Conservation (phyloP, 2,329 filamentous ascomycete genomes). For the Colletotrichum spinosum region DNA sequence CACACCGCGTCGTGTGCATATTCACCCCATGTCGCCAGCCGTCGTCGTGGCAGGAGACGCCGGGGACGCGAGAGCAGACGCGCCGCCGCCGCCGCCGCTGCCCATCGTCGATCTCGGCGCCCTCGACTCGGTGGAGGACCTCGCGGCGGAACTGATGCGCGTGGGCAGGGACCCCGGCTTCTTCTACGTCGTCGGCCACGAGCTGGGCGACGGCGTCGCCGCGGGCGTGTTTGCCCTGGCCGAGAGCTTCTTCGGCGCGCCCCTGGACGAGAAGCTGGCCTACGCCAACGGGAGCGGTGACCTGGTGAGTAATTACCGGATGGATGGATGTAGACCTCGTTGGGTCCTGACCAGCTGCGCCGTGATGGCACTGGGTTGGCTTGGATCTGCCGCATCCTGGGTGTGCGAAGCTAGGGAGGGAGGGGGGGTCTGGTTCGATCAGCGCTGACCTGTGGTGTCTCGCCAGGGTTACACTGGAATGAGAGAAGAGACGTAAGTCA, state of each 20-base stretch:
- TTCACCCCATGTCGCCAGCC: background rate
- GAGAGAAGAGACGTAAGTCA: conserved; percentile 37
- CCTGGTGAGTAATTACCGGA: conserved; percentile 22
- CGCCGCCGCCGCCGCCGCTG: background rate
- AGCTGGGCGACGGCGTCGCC: conserved; percentile 31
- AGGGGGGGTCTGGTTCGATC: no score
- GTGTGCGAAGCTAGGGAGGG: no score
- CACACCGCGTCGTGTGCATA: no score
- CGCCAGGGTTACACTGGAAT: conserved; percentile 37
- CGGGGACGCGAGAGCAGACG: background rate
- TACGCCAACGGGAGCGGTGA: conserved; percentile 36
- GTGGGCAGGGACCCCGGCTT: conserved; percentile 38
- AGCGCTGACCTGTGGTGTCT: conserved; percentile 14
- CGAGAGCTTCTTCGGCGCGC: conserved; percentile 28
- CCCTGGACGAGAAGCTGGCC: conserved; percentile 17
- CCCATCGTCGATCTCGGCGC: conserved; percentile 33
- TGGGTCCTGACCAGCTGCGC: no score
- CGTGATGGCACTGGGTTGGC: no score
- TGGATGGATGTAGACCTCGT: no score
- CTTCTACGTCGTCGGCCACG: conserved; percentile 38
- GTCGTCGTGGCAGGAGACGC: conserved; percentile 21
- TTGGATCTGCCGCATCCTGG: no score
- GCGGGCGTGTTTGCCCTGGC: conserved; percentile 31
- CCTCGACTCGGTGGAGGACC: conserved; percentile 17
- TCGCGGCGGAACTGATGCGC: conserved; percentile 35